A percentile compares a stretch with the other conserved stretches of the same genome.
Evolutionary conservation across 495 filamentous ascomycete genomes (phyloP).

Genomic region (Lophiostoma macrostomum): DNA sequence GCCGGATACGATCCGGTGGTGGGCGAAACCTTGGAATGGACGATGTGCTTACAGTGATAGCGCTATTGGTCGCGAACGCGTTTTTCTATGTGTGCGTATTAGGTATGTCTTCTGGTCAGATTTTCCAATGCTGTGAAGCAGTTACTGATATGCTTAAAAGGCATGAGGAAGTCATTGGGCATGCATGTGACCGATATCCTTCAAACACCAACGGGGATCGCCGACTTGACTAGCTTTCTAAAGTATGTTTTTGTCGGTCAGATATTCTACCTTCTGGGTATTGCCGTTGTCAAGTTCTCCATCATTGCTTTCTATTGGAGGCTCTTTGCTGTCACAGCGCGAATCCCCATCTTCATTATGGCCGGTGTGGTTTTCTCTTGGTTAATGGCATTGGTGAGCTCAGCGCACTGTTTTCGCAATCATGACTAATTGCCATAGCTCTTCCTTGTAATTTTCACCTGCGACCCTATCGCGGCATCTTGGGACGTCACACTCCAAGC

Average conservation of each 20-base stretch:
- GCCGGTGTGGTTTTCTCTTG: slow-evolving; percentile 1
- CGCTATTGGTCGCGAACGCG: slow-evolving; percentile 18
- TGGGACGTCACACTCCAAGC: slow-evolving; percentile 11
- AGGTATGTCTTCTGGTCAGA: not conserved
- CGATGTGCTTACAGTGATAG: slow-evolving; percentile 16
- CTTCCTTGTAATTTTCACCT: slow-evolving; percentile 9
- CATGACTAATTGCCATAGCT: slow-evolving; percentile 5
- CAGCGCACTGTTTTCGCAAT: not conserved
- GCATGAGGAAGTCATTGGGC: not conserved
- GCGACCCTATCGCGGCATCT: slow-evolving; percentile 3
- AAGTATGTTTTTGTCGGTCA: slow-evolving; percentile 23
- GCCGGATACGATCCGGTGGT: slow-evolving; percentile 9
- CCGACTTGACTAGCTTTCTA: slow-evolving; percentile 3
- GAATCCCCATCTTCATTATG: slow-evolving; percentile 3
- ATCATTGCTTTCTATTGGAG: slow-evolving; percentile 32
- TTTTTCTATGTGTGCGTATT: slow-evolving; percentile 12
- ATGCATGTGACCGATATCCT: slow-evolving; percentile 1
- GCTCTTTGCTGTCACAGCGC: slow-evolving; percentile 17
- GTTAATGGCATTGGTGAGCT: slow-evolving; percentile 9
- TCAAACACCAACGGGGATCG: no score
- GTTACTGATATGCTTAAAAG: not conserved
- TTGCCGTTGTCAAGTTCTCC: slow-evolving; percentile 28
- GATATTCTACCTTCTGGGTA: slow-evolving; percentile 19
- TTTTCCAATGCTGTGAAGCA: not conserved
- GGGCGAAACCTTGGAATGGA: slow-evolving; percentile 22